These are phyloP conservation scores for Phytopythium kandeliae DNA, from an alignment of 352 stramenopile species.

Conservation along the genomic window DNA sequence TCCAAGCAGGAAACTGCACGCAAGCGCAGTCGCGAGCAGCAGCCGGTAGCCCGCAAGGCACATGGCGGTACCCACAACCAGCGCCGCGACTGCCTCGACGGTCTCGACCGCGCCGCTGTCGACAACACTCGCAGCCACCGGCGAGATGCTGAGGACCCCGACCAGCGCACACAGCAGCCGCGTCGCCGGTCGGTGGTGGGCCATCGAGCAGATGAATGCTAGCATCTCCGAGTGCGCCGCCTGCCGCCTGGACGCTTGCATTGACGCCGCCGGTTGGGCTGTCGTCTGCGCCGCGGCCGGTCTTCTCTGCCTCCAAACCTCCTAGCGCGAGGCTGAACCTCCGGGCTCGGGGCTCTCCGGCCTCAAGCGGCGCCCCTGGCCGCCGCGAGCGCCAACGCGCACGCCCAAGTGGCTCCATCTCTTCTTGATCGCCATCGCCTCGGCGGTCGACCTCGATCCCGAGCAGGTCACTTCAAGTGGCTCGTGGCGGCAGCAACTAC, in stretches of 20 bases:
- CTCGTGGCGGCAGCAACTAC: too few relatives aligned
- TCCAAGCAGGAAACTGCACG: not conserved
- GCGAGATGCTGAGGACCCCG: not conserved
- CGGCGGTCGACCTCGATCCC: too few relatives aligned
- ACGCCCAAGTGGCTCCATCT: too few relatives aligned
- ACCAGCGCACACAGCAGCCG: not conserved
- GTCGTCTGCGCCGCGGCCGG: not conserved
- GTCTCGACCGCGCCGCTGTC: constrained; percentile 11
- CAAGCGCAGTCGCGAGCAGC: not conserved
- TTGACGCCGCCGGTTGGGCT: too few relatives aligned
- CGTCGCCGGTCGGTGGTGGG: not conserved
- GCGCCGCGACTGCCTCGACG: constrained; percentile 24
- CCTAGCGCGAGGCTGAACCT: not conserved
- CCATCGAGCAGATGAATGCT: too few relatives aligned
- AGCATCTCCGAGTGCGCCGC: too few relatives aligned
- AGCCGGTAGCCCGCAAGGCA: constrained; percentile 9
- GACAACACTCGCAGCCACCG: not conserved
- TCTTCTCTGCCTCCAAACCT: not conserved
- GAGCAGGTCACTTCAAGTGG: too few relatives aligned
- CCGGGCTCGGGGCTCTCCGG: too few relatives aligned
- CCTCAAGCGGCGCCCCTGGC: too few relatives aligned
- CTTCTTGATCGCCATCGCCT: too few relatives aligned
- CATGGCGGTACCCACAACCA: constrained; percentile 22
- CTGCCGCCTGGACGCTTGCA: too few relatives aligned
- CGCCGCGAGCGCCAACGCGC: too few relatives aligned